Base-by-base conservation (phyloP, 441 rosid species). In the Aquilaria agallochum region DNA sequence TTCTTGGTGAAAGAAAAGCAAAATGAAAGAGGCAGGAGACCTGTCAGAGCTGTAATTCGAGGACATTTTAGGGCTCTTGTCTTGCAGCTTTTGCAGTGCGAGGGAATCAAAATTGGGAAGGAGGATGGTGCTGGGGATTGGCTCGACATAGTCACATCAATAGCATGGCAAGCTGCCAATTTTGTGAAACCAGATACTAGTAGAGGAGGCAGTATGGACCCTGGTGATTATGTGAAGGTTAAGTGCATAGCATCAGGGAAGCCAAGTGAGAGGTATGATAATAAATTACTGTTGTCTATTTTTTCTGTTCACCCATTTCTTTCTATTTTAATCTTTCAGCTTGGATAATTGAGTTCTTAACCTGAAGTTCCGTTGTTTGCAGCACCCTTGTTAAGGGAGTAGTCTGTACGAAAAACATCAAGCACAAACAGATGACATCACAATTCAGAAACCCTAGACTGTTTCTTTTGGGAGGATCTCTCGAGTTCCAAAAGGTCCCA, bases 161-260 rank as follows among this genome's bases (percentile, higher is more conserved):
- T 92, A 64, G 89, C 98, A 8, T 89, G 92, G 97, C 95, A 92
- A 75, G 99, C 98, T 71, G 99, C 99, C 0, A 88, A 70, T 69
- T 92, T 82, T 72, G 91, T 95, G 69, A 95, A 86, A 74, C 99
- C 99, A 5, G 98, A 95, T 76, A 95, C 97, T 63, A 88, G 98
- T 73, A 84, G 75, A 68, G 99, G 98, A 10, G 99, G 98, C 64
- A 92, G 98, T 77, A 95, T 95, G 99, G 99, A 95, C 78, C 99
- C 99, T 3, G 87, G 70, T 62, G 77, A 88, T 64, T 95, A 95
- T 73, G 96, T 95, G 66, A 92, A 95, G 77, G 83, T 95, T 53
- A 95, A 95, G 73, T 95, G 99, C 61, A 78, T 95, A 68, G 92
- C 97, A 33, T 78, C 88, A 0, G 98, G 98, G 78, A 77, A 66